Evolutionary conservation across 176 grass and related monocot genomes (phyloP), one percentile per base, ranked within the genome.

Genomic region (Themeda triandra): DNA sequence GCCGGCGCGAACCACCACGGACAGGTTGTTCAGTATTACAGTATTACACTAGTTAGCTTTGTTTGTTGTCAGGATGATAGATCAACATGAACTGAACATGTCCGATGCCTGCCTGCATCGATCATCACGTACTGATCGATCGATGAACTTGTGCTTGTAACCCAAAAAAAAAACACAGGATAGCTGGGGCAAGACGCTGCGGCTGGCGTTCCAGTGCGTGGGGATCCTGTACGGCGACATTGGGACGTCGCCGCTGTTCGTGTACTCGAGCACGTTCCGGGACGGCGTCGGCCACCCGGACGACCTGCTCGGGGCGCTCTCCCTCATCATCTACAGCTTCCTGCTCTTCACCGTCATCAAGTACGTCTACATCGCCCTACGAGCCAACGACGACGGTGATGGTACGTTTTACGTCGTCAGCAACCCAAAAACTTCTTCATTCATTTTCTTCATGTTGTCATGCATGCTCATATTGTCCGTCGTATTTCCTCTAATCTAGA

Each of bases 201-300:
- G 49, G 5, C 66, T 90, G 24, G 88, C 88, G 53, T 79, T 87
- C 40, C 88, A 90, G 80, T 87, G 88, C 68, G 51, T 90, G 41
- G 88, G 88, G 13, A 75, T 90, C 30, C 72, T 90, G 42, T 90
- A 87, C 67, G 88, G 88, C 40, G 88, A 90, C 88, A 83, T 90
- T 11, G 84, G 88, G 4, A 90, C 84, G 27, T 87, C 88, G 24
- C 88, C 88, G 21, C 79, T 90, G 33, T 90, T 37, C 56, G 88
- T 90, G 25, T 90, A 83, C 84, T 72, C 78, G 19, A 90, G 84
- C 80, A 90, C 88, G 10, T 90, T 90, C 67, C 48, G 58, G 42
- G 72, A 83, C 6, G 88, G 84, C 29, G 70, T 90, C 25, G 35
- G 31, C 2, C 46, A 86, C 60, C 74, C 58, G 1, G 68, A 87